Percentiles rank a stretch among this genome's conserved stretches.
Conservation (phyloP, 345 rosid species). For the Anastatica hierochuntica region DNA sequence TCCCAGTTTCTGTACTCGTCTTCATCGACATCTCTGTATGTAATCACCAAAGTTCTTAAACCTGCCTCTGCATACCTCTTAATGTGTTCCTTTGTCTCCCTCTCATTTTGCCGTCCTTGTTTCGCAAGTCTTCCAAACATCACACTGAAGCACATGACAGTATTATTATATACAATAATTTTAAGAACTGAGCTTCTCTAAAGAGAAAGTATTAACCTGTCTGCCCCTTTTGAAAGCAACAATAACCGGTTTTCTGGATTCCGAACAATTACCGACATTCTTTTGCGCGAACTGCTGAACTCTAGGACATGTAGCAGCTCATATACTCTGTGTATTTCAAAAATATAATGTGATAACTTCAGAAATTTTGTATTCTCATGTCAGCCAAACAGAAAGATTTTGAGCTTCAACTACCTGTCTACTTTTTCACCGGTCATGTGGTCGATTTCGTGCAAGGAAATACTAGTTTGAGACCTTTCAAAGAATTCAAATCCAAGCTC, state of each 20-base stretch:
- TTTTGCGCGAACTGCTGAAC: conserved; percentile 72
- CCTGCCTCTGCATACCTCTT: conserved; percentile 62
- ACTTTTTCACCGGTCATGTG: conserved; percentile 26
- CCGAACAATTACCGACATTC: conserved; percentile 89
- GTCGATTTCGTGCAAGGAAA: conserved; percentile 51
- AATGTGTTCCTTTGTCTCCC: conserved; percentile 49
- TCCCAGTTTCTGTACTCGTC: conserved; percentile 57
- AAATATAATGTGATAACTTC: conserved; percentile 10
- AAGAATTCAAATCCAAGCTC: conserved; percentile 76
- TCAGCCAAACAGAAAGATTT: neutral
- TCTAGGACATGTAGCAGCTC: conserved; percentile 76
- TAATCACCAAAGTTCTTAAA: conserved; percentile 59
- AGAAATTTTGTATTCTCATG: neutral
- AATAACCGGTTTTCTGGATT: conserved; percentile 42
- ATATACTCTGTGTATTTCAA: conserved; percentile 38
- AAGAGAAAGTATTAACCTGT: conserved; percentile 44
- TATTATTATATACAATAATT: neutral
- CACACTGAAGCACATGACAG: conserved; percentile 36
- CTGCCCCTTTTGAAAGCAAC: conserved; percentile 85
- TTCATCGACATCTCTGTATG: conserved; percentile 60
- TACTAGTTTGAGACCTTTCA: conserved; percentile 46
- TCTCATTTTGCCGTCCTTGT: conserved; percentile 37
- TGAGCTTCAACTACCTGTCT: conserved; percentile 30
- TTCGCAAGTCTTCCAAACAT: conserved; percentile 65
- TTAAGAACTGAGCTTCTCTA: neutral